Evolutionary conservation across 139 green algal species (phyloP), one percentile per base, ranked within the genome.

Genomic region (Nannochloris sp.): DNA sequence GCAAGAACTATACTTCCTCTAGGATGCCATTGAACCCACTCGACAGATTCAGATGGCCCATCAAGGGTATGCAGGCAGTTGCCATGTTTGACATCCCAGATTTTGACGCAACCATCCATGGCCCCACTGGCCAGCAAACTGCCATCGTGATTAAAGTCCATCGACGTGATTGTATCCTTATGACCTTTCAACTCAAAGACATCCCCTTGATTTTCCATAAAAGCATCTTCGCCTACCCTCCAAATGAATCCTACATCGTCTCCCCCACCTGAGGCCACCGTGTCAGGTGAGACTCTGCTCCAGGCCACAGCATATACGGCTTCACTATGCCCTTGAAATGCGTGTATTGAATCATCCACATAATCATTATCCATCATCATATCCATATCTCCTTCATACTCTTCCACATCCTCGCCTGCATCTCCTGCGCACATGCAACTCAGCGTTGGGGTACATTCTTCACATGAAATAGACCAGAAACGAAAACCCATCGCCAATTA

Each of bases 11-110:
- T 83, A 44, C 89, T 71, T 16, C 91, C 91, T 19, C 77, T 80
- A 4, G 93, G 91, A 68, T 98, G 93, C 93, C 93, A 98, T 7
- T 31, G 14, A 61, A 98, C 21, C 89, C 93, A 98, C 48, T 92
- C 79, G 6, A 96, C 59, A 27, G 73, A 78, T 4, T 88, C 87
- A 11, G 69, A 84, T 5, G 85, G 87, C 8, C 89, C 89, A 49
- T 96, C 89, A 15, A 95, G 75, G 15, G 44, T 81, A 21, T 79
- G 75, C 19, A 84, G 31, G 61, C 56, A 73, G 1, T 19, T 44
- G 6, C 84, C 88, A 14, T 57, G 78, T 14, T 29, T 27, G 11
- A 60, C 59, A 29, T 87, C 70, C 87, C 85, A 95, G 24, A 96
- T 66, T 44, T 78, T 79, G 6, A 87, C 80, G 8, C 62, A 14